A percentile compares a stretch with the other conserved stretches of the same genome.
Conservation (phyloP, 2,329 filamentous ascomycete species). For the Ophiostoma quercus region DNA sequence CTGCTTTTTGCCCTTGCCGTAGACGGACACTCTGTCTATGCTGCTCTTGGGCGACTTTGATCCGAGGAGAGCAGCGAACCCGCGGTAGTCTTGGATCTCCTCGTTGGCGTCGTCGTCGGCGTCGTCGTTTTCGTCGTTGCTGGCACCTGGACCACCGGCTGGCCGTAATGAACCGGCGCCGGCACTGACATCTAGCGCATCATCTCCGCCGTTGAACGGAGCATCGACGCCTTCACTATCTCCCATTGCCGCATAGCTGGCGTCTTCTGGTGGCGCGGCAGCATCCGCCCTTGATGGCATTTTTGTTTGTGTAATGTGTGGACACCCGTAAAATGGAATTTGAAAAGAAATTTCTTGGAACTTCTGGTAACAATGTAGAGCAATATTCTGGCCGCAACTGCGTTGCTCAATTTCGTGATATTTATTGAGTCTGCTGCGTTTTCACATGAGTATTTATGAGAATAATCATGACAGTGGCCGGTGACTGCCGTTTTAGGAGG, state of each 20-base stretch:
- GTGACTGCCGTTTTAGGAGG: not conserved
- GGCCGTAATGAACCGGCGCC: not conserved
- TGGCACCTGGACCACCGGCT: not conserved
- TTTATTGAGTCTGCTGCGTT: not conserved
- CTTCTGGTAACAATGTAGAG: not conserved
- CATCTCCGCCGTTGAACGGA: not conserved
- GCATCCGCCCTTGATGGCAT: not conserved
- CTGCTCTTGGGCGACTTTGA: not conserved
- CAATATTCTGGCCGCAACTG: not conserved
- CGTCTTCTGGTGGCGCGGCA: not conserved
- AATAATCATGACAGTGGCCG: not conserved
- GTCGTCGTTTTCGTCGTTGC: conserved; percentile 29
- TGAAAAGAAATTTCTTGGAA: too few relatives aligned
- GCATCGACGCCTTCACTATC: not conserved
- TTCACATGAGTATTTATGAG: not conserved
- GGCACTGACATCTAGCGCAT: not conserved
- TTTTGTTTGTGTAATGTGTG: not conserved
- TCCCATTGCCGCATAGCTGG: not conserved
- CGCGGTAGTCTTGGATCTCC: conserved; percentile 80
- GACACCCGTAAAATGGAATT: too few relatives aligned
- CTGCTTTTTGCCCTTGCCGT: conserved; percentile 47
- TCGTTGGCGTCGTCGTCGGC: conserved; percentile 28
- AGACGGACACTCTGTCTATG: not conserved
- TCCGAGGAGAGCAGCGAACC: conserved; percentile 48
- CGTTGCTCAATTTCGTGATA: not conserved